Evolutionary conservation across 495 filamentous ascomycete species (phyloP), one percentile per base, ranked within the genome.

Genomic region (Hypoxylon lenormandii): DNA sequence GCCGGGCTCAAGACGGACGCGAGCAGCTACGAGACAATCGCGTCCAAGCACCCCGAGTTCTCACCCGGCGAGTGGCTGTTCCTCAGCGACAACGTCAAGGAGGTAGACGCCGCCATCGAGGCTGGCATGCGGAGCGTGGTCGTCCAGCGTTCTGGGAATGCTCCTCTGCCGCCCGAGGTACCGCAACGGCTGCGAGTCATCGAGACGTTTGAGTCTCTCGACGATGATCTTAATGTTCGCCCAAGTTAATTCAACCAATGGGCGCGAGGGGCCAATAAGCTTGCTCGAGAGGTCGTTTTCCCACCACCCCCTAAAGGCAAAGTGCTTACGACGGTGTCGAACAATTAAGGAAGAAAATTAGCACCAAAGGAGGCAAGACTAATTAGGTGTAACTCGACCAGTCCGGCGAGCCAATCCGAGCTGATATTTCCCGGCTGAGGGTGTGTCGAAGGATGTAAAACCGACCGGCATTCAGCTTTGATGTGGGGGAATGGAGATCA

Each of bases 81-180:
- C 72, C 74, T 92, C 40, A 91, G 88, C 58, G 90, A 92, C 76
- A 91, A 89, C 69, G 80, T 87, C 26, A 87, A 84, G 70, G 90
- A 92, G 78, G 86, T 90, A 12, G 82, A 84, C 51, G 89, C 90
- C 7, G 90, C 90, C 30, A 84, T 80, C 67, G 73, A 74, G 61
- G 87, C 88, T 0, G 89, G 88, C 38, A 86, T 92, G 85, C 79
- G 84, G 69, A 81, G 84, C 63, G 73, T 84, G 15, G 74, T 91
- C 21, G 83, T 90, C 51, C 80, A 89, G 45, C 78, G 90, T 52
- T 85, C 86, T 4, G 90, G 89, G 22, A 92, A 92, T 75, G 79
- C 83, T 23, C 78, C 79, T 23, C 75, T 91, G 60, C 74, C 72
- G 10, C 70, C 73, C 30, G 82, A 83, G n/a, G 80, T 78, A n/a